Evolutionary conservation across 441 rosid genomes (phyloP), one percentile per base, ranked within the genome.

Genomic region (Jatropha multifida): DNA sequence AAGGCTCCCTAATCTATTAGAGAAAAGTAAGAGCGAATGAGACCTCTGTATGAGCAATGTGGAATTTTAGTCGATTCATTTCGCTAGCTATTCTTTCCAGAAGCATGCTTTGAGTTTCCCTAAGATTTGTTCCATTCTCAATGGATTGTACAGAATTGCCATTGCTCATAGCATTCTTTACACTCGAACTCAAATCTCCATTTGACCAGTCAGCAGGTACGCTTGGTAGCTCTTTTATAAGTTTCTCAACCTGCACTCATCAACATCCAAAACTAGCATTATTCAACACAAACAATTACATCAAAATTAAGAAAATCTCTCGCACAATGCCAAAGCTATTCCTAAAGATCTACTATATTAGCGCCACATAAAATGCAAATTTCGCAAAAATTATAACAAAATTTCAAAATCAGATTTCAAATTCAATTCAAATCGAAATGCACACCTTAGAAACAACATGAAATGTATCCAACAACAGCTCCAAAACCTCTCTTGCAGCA

Each of bases 91-190:
- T 92, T 86, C 98, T 89, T 81, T 96, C 99, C 78, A 96, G 82
- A 69, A 94, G 94, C 97, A 94, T 91, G 88, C 97, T 93, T 82
- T 94, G 97, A 20, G 97, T 92, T 87, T 96, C 99, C 72, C 97
- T 85, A 74, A 92, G 76, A 86, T 87, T 94, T 15, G 92, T 84
- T 76, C 94, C 99, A 77, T 87, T 90, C 81, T 96, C 94, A 40
- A 76, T 75, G 56, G 82, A 83, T 65, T 78, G 92, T 70, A 79
- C 62, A 54, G 88, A 64, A 66, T 76, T 60, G 40, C 84, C 90
- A 74, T 84, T 85, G 78, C 77, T 85, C 77, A 64, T 62, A 65
- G 85, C 81, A 81, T 76, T 84, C 79, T 79, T 89, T 71, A 82
- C 87, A 62, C 76, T 55, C 65, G 81, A 68, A 85, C 70, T 84